phyloP scores from a whole-genome alignment of 371 early-diverging fungal species.

The Saksenaea oblongispora region DNA sequence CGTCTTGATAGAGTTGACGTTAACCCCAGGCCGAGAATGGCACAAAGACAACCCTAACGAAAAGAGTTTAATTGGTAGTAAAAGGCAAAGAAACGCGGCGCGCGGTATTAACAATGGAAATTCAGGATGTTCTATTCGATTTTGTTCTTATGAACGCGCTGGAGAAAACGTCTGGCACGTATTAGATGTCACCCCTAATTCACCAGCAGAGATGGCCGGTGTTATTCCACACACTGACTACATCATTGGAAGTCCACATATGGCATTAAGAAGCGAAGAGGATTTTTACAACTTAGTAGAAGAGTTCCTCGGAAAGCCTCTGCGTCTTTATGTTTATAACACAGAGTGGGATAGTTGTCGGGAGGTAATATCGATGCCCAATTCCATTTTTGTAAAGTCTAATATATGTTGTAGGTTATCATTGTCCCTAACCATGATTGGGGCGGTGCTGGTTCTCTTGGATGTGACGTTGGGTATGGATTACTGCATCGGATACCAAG shows the following conservation, averaged over 20 bases:
- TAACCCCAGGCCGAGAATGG: conserved; percentile 61
- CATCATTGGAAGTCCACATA: conserved; percentile 66
- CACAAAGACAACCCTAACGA: conserved; percentile 39
- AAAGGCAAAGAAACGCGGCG: conserved; percentile 3
- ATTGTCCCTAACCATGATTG: conserved; percentile 71
- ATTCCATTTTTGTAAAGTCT: neutral
- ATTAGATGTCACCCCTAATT: conserved; percentile 57
- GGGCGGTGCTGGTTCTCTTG: conserved; percentile 71
- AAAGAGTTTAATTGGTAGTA: conserved; percentile 29
- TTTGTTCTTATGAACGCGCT: conserved; percentile 68
- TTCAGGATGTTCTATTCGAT: conserved; percentile 73
- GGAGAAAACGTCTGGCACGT: conserved; percentile 78
- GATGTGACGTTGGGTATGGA: conserved; percentile 70
- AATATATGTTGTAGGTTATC: conserved; percentile 39
- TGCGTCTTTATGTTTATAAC: conserved; percentile 66
- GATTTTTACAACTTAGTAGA: conserved; percentile 65
- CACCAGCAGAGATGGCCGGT: conserved; percentile 71
- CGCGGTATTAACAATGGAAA: neutral
- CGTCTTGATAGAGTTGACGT: conserved; percentile 45
- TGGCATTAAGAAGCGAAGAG: conserved; percentile 55
- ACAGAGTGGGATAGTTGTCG: conserved; percentile 64
- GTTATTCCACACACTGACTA: conserved; percentile 65
- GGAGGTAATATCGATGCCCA: conserved; percentile 42
- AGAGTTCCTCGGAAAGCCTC: conserved; percentile 53
- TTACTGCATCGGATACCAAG: conserved; percentile 24